Base-by-base conservation (phyloP, 2,329 filamentous ascomycete genomes). In the Fusarium metavorans region DNA sequence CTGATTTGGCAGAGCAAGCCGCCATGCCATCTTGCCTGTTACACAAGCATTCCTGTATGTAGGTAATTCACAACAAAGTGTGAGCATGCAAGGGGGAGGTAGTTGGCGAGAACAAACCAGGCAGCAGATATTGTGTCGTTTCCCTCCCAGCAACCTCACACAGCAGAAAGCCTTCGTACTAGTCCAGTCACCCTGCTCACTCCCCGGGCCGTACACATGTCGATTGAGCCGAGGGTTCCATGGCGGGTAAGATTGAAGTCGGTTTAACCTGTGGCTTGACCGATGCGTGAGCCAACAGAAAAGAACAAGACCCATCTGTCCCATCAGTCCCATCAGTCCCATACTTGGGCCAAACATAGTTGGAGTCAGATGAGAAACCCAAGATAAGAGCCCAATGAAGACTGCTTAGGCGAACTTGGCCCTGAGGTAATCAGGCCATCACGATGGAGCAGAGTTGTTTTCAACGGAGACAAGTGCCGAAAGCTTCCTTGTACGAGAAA, bases 11-110 rank as follows among this genome's bases (percentile, higher is more conserved):
- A 73, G 45, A 54, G 35, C 37, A 48, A 58, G 30, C 25, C 66
- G 39, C 52, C 67, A 65, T 54, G 35, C 41, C 67, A 65, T 50
- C 56, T 35, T 68, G 48, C 52, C 64, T 70, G 61, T 65, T 70
- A 52, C 64, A 68, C 64, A 64, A 64, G 43, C 71, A 73, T 77
- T 76, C 68, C 67, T 67, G 20, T 23, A 34, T 58, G 27, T 43
- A 34, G 58, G 27, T 43, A 34, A 50, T 66, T 70, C 45, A 66
- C 48, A 45, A 43, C 13, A 50, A 32, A 32, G 45, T 34, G 64
- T 45, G 60, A 41, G 32, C 43, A 52, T 69, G 23, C 37, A 65
- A 60, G 58, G 59, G 48, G 50, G 10, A 54, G 27, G 34, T n/a
- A 45, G n/a, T 39, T 41, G 18, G 16, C 45, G 27, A 66, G 39